Evolutionary conservation across 768 basidiomycete species (phyloP).

Genomic region (Nidula microcarpa): DNA sequence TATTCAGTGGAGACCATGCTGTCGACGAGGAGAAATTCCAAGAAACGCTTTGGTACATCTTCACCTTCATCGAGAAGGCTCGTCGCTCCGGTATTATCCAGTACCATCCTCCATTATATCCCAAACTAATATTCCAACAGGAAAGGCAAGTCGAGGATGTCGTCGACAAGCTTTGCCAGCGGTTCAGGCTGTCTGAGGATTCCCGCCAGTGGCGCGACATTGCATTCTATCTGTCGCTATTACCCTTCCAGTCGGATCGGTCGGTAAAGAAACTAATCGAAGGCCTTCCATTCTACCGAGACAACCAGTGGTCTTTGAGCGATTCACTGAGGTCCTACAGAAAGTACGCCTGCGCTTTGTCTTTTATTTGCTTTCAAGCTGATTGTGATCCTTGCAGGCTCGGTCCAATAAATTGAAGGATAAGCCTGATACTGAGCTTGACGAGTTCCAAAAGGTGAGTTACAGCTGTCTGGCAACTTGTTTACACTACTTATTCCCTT

Average conservation of each 20-base stretch:
- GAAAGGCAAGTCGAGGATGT: slow-evolving; percentile 98
- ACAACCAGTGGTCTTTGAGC: slow-evolving; percentile 81
- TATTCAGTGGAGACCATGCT: slow-evolving; percentile 86
- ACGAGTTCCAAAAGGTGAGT: slow-evolving; percentile 87
- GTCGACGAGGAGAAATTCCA: slow-evolving; percentile 93
- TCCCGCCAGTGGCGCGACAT: slow-evolving; percentile 97
- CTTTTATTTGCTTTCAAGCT: too few relatives aligned
- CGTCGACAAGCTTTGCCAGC: slow-evolving; percentile 95
- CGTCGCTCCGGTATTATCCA: slow-evolving; percentile 7
- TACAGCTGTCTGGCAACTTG: background rate
- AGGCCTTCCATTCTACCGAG: slow-evolving; percentile 87
- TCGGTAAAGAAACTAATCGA: slow-evolving; percentile 97
- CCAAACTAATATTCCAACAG: slow-evolving; percentile 31
- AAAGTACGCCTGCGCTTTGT: slow-evolving; percentile 35
- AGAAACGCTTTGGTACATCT: slow-evolving; percentile 91
- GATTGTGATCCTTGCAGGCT: slow-evolving; percentile 26
- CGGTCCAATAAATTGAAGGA: slow-evolving; percentile 88
- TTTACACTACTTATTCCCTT: slow-evolving; percentile 1
- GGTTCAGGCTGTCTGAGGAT: slow-evolving; percentile 86
- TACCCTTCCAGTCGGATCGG: slow-evolving; percentile 96
- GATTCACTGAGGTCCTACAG: slow-evolving; percentile 86
- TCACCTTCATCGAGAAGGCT: slow-evolving; percentile 95
- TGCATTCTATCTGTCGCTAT: slow-evolving; percentile 88
- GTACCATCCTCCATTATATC: background rate
- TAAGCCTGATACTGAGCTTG: slow-evolving; percentile 90